These are phyloP conservation scores for Excoecaria cochinchinensis DNA, from an alignment of 345 rosid species.

Conservation along the genomic window DNA sequence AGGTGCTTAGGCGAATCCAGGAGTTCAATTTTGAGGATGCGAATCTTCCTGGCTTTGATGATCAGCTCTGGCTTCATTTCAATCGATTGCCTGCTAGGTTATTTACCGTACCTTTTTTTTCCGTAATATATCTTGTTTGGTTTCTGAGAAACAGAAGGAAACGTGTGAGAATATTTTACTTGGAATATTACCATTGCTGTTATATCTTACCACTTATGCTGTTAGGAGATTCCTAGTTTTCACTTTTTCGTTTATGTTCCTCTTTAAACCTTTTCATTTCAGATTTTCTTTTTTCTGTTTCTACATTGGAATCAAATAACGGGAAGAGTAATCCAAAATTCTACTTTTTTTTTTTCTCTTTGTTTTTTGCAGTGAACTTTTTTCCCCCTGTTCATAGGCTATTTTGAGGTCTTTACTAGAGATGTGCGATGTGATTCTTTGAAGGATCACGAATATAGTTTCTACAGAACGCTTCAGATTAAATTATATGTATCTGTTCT, in stretches of 20 bases:
- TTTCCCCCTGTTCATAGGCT: not conserved
- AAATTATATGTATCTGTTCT: not conserved
- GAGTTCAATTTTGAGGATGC: constrained; percentile 74
- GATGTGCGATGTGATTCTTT: not conserved
- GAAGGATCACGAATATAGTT: not conserved
- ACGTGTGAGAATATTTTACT: constrained; percentile 6
- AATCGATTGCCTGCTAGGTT: constrained; percentile 97
- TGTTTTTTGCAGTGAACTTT: not conserved
- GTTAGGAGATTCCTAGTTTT: constrained; percentile 18
- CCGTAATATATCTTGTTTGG: constrained; percentile 9
- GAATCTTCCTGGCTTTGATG: constrained; percentile 70
- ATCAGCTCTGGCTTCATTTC: constrained; percentile 97
- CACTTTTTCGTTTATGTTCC: not conserved
- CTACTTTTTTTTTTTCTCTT: not conserved
- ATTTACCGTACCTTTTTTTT: not conserved
- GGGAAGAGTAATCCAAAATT: not conserved
- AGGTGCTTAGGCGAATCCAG: constrained; percentile 71
- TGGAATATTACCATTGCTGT: constrained; percentile 17
- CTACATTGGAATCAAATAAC: not conserved
- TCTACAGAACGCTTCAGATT: not conserved
- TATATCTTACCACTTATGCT: not conserved
- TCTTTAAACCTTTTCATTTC: not conserved
- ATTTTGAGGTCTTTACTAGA: not conserved
- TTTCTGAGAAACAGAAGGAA: constrained; percentile 16
- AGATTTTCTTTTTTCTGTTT: not conserved